Conservation (phyloP, 2,329 filamentous ascomycete genomes). For the Aspergillus alliaceus region DNA sequence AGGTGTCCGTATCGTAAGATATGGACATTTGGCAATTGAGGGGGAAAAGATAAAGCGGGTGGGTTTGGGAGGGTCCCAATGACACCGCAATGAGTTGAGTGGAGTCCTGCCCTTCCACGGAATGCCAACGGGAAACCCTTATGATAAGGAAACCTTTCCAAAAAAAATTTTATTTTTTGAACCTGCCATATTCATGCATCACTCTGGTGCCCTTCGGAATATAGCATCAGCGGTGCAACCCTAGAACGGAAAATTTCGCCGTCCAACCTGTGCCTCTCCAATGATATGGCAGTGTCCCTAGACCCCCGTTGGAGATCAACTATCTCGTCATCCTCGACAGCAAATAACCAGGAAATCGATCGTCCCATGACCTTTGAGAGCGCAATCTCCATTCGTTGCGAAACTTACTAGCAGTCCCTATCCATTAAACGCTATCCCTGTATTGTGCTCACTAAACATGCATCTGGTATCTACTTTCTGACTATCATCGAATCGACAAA, state of each 20-base stretch:
- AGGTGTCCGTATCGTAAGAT: background rate
- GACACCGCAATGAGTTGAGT: background rate
- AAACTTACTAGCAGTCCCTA: background rate
- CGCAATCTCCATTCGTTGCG: background rate
- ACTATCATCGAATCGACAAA: background rate
- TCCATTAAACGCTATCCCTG: background rate
- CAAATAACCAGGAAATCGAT: background rate
- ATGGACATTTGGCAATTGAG: too few relatives aligned
- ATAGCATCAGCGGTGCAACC: background rate
- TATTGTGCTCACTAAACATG: background rate
- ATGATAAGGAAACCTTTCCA: background rate
- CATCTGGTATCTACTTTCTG: background rate
- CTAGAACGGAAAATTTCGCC: background rate
- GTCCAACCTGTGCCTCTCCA: background rate
- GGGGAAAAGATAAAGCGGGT: background rate
- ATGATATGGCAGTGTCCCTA: background rate
- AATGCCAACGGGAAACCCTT: background rate
- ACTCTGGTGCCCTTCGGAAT: background rate
- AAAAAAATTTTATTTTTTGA: too few relatives aligned
- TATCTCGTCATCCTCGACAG: background rate
- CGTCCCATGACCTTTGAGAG: background rate
- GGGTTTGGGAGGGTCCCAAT: background rate
- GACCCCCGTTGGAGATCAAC: background rate
- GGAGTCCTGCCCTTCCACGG: background rate
- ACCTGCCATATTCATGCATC: background rate